These are phyloP conservation scores for Oleoguttula mirabilis DNA, from an alignment of 495 filamentous ascomycete genomes.

Conservation along the genomic window DNA sequence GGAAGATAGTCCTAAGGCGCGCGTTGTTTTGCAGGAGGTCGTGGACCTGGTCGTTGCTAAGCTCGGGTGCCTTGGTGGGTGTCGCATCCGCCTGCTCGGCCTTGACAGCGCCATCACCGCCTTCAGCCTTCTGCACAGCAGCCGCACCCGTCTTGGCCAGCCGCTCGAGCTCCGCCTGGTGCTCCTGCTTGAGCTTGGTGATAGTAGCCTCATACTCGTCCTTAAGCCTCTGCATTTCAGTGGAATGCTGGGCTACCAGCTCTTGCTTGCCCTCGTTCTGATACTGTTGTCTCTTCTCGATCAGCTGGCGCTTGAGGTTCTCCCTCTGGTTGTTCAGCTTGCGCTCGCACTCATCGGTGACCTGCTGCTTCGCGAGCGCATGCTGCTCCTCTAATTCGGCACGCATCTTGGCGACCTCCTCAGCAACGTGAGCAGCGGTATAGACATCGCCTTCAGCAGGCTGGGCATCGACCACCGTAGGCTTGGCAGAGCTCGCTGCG, in stretches of 20 bases:
- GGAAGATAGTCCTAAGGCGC: slow-evolving; percentile 6
- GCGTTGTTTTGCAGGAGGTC: slow-evolving; percentile 12
- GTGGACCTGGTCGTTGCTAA: slow-evolving; percentile 8
- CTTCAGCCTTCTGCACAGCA: slow-evolving; percentile 12
- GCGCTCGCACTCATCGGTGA: slow-evolving; percentile 50
- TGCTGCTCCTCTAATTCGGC: slow-evolving; percentile 31
- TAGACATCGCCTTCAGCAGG: slow-evolving; percentile 22
- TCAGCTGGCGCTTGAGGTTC: slow-evolving; percentile 55
- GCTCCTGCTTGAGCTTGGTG: slow-evolving; percentile 50
- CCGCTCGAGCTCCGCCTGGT: slow-evolving; percentile 45
- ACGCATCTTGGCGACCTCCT: slow-evolving; percentile 28
- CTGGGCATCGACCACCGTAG: slow-evolving; percentile 7
- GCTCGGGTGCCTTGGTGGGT: background rate
- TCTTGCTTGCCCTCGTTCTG: slow-evolving; percentile 35
- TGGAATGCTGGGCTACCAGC: slow-evolving; percentile 33
- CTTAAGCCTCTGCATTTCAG: slow-evolving; percentile 28
- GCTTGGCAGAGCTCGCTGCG: slow-evolving; percentile 19
- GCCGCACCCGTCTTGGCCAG: slow-evolving; percentile 20
- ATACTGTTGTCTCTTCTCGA: slow-evolving; percentile 41
- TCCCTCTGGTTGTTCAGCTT: slow-evolving; percentile 64
- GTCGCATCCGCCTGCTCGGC: background rate
- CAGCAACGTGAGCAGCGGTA: slow-evolving; percentile 29
- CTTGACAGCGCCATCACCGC: slow-evolving; percentile 7
- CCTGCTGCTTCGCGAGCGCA: slow-evolving; percentile 42
- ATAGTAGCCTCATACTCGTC: slow-evolving; percentile 47